Percentiles rank a stretch among this genome's conserved stretches.
These are phyloP conservation scores for Cryphonectria parasitica DNA, from an alignment of 2,329 filamentous ascomycete genomes.

Conservation along the genomic window DNA sequence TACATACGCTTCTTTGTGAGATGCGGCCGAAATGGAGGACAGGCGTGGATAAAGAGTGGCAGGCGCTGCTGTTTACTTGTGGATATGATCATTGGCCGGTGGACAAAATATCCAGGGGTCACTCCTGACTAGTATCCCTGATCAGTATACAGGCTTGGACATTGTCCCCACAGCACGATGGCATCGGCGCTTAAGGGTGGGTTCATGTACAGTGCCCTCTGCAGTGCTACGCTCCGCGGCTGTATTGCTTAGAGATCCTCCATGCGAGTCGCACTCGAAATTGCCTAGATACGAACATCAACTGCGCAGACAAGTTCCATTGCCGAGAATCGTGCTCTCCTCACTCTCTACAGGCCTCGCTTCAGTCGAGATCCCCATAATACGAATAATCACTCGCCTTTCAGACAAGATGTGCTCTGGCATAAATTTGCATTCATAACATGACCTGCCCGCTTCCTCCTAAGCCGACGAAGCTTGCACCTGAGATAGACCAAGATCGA, in stretches of 20 bases:
- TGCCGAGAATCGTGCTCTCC: neutral
- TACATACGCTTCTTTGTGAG: neutral
- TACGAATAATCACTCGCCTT: neutral
- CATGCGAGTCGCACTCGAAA: neutral
- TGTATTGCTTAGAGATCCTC: neutral
- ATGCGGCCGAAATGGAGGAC: neutral
- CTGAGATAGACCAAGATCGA: conserved; percentile 1
- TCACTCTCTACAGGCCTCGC: too few relatives aligned
- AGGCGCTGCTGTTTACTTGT: neutral
- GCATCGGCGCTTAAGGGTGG: neutral
- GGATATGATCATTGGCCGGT: neutral
- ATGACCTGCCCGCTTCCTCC: neutral
- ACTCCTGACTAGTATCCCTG: neutral
- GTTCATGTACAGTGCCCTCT: neutral
- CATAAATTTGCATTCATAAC: neutral
- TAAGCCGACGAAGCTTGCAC: neutral
- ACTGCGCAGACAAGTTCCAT: neutral
- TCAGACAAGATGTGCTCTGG: neutral
- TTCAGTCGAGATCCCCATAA: neutral
- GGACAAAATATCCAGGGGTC: neutral
- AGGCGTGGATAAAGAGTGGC: neutral
- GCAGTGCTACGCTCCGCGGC: neutral
- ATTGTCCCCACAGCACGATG: neutral
- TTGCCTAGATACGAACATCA: neutral
- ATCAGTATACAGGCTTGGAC: neutral